Conservation (phyloP, 805 yeast species). For the Candida railenensis region DNA sequence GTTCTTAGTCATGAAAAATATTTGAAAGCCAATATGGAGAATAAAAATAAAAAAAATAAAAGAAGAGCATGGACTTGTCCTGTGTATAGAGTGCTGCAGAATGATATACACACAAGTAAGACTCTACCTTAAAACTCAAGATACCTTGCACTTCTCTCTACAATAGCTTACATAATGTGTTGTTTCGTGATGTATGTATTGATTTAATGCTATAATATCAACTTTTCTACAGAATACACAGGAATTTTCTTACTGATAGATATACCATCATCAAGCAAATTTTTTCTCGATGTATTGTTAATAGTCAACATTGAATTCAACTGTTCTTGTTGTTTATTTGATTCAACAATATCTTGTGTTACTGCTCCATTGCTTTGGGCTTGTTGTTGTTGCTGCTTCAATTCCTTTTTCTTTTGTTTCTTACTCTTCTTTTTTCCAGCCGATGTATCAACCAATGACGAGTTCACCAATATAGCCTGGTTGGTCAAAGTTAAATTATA, state of each 20-base stretch:
- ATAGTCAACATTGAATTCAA: conserved; percentile 34
- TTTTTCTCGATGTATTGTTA: conserved; percentile 25
- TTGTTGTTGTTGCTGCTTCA: conserved; percentile 7
- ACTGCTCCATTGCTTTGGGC: conserved; percentile 15
- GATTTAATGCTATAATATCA: conserved; percentile 29
- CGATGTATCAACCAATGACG: conserved; percentile 11
- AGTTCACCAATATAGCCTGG: conserved; percentile 38
- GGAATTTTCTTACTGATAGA: conserved; percentile 46
- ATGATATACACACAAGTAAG: too few species aligned
- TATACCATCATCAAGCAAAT: conserved; percentile 25
- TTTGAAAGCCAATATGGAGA: background rate
- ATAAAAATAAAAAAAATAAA: too few species aligned
- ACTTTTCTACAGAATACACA: conserved; percentile 52
- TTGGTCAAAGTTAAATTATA: conserved; percentile 46
- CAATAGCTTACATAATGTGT: too few species aligned
- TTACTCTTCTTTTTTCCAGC: conserved; percentile 23
- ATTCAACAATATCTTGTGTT: conserved; percentile 26
- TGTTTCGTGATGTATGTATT: too few species aligned
- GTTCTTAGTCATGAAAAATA: too few species aligned
- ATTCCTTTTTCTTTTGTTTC: conserved; percentile 16
- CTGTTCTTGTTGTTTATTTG: conserved; percentile 25
- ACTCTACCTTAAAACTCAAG: too few species aligned
- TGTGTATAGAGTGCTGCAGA: background rate
- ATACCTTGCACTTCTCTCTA: too few species aligned
- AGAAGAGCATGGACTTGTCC: too few species aligned